Evolutionary conservation across 768 basidiomycete genomes (phyloP).

Genomic region (Fistulinella prunicolor): DNA sequence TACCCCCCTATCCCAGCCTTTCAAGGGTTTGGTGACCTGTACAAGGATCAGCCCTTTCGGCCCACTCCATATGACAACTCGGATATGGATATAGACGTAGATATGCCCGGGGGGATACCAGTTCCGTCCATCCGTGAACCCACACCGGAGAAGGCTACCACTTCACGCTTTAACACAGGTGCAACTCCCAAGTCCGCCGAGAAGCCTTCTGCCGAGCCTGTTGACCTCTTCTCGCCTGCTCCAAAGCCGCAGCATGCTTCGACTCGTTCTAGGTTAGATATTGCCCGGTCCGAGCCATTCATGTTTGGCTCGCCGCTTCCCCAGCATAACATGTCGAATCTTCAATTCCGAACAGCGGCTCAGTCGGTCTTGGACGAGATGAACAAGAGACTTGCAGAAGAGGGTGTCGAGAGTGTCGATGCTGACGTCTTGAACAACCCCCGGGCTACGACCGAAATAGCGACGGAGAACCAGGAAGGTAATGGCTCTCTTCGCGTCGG

Average conservation of each 20-base stretch:
- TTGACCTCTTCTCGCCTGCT: conserved; percentile 43
- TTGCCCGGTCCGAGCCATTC: conserved; percentile 48
- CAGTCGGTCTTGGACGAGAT: conserved; percentile 78
- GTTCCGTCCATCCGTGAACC: conserved; percentile 18
- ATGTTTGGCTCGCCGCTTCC: conserved; percentile 76
- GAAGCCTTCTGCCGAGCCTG: conserved; percentile 30
- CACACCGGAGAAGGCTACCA: conserved; percentile 17
- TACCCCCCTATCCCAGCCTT: conserved; percentile 41
- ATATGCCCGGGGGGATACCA: conserved; percentile 37
- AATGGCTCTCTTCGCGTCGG: conserved; percentile 27
- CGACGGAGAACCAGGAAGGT: conserved; percentile 10
- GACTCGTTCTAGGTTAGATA: conserved; percentile 19
- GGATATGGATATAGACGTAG: conserved; percentile 33
- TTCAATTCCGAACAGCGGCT: conserved; percentile 64
- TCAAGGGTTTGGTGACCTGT: conserved; percentile 29
- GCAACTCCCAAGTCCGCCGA: conserved; percentile 26
- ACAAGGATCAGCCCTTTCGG: conserved; percentile 12
- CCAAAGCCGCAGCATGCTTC: conserved; percentile 22
- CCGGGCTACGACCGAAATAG: conserved; percentile 5
- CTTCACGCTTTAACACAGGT: conserved; percentile 18
- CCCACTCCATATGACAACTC: conserved; percentile 24
- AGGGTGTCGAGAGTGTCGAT: conserved; percentile 51
- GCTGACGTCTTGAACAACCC: conserved; percentile 42
- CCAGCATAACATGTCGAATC: conserved; percentile 57
- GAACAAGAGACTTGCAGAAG: conserved; percentile 64